Evolutionary conservation across 2,329 filamentous ascomycete genomes (phyloP).

Genomic region (Aspergillus carbonarius): DNA sequence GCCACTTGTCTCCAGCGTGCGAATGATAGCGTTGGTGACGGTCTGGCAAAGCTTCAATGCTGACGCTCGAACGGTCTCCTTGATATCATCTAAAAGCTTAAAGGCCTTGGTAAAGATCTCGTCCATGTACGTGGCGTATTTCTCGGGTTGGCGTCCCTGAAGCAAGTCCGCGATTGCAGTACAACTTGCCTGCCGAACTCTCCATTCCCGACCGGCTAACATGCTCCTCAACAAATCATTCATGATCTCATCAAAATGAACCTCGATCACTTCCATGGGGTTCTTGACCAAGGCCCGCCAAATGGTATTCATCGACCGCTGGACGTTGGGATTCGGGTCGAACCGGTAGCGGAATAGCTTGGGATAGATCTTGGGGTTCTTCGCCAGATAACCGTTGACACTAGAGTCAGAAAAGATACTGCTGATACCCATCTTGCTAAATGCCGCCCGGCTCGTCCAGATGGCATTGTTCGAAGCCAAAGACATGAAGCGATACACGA

Average conservation of each 20-base stretch:
- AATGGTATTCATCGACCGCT: constrained; percentile 94
- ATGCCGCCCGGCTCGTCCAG: constrained; percentile 95
- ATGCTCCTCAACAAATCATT: constrained; percentile 82
- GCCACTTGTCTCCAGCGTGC: constrained; percentile 77
- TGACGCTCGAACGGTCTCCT: constrained; percentile 78
- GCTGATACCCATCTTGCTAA: constrained; percentile 89
- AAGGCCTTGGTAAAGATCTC: constrained; percentile 84
- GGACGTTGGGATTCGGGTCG: constrained; percentile 90
- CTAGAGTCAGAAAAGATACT: constrained; percentile 85
- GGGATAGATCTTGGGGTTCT: constrained; percentile 91
- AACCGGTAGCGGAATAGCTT: constrained; percentile 94
- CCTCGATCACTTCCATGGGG: constrained; percentile 70
- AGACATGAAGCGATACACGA: constrained; percentile 99
- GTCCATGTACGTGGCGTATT: constrained; percentile 81
- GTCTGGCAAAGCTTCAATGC: constrained; percentile 80
- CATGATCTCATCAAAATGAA: constrained; percentile 86
- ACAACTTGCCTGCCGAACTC: constrained; percentile 88
- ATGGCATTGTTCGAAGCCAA: constrained; percentile 93
- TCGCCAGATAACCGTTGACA: constrained; percentile 62
- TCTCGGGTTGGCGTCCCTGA: constrained; percentile 70
- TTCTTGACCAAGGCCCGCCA: constrained; percentile 97
- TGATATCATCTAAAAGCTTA: constrained; percentile 94
- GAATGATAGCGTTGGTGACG: constrained; percentile 80
- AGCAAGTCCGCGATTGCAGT: constrained; percentile 84
- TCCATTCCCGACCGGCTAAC: constrained; percentile 80